Evolutionary conservation across 2,329 filamentous ascomycete species (phyloP).

Genomic region (Alternaria postmessia): DNA sequence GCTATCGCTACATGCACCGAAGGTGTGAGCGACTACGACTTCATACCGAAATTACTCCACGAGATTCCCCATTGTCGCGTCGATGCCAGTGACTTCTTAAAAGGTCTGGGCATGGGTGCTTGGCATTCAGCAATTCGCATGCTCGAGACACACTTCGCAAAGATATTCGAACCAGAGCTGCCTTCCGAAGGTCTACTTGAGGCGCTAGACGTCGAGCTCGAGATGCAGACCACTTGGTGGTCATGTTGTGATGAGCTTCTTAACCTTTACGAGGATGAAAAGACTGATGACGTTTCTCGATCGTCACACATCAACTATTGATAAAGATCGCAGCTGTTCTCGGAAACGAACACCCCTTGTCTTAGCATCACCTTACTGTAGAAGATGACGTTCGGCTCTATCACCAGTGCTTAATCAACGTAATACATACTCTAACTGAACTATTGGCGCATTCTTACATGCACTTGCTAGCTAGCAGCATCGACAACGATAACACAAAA

Average conservation of each 20-base stretch:
- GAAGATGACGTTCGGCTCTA: background rate
- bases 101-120: background rate
- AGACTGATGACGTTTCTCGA: background rate
- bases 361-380: background rate
- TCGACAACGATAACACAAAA: background rate
- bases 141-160: background rate
- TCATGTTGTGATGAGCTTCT: background rate
- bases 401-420: background rate
- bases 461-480: background rate
- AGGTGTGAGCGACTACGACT: background rate
- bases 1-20: background rate
- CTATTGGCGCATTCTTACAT: background rate
- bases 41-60: background rate
- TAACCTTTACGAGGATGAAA: background rate
- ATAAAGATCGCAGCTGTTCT: background rate
- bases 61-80: conserved; percentile 1
- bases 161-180: background rate
- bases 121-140: background rate
- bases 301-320: background rate
- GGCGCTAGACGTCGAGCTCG: background rate
- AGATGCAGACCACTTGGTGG: conserved; percentile 5
- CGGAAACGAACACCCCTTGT: background rate
- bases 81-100: background rate
- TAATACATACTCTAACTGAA: background rate
- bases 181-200: background rate